Conservation (phyloP, 805 yeast genomes). For the Ogataea trehaloabstinens region DNA sequence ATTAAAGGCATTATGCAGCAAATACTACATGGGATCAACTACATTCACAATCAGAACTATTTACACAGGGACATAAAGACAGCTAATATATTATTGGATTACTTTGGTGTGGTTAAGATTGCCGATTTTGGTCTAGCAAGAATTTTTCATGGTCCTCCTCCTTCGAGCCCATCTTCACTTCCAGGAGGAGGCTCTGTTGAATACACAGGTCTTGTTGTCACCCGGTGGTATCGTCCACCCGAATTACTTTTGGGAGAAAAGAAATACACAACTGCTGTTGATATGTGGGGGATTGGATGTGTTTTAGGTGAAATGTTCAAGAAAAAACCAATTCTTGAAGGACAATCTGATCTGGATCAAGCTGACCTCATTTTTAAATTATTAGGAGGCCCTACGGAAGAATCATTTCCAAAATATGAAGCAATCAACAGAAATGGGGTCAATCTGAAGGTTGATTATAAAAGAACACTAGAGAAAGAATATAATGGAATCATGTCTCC, state of each 20-base stretch:
- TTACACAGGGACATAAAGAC: constrained; percentile 94
- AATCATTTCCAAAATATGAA: constrained; percentile 59
- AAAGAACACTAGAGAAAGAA: constrained; percentile 45
- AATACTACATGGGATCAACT: constrained; percentile 74
- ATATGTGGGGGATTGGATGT: constrained; percentile 97
- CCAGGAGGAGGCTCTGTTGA: constrained; percentile 56
- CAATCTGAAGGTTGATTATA: constrained; percentile 28
- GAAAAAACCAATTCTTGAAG: constrained; percentile 79
- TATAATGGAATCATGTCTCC: constrained; percentile 39
- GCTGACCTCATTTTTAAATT: constrained; percentile 76
- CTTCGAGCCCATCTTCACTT: constrained; percentile 17
- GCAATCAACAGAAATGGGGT: constrained; percentile 55
- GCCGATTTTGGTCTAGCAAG: constrained; percentile 97
- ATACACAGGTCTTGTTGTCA: constrained; percentile 74
- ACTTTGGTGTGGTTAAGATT: constrained; percentile 73
- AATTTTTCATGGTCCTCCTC: constrained; percentile 38
- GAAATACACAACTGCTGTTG: constrained; percentile 89
- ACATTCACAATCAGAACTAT: constrained; percentile 61
- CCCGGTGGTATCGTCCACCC: constrained; percentile 97
- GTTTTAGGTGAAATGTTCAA: constrained; percentile 89
- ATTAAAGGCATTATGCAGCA: constrained; percentile 83
- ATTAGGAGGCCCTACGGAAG: constrained; percentile 72
- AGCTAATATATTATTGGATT: constrained; percentile 85
- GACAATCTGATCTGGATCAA: constrained; percentile 84
- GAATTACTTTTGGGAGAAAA: constrained; percentile 85